These are phyloP conservation scores for Paraphoma sp. DNA, from an alignment of 2,329 filamentous ascomycete genomes.

Conservation along the genomic window DNA sequence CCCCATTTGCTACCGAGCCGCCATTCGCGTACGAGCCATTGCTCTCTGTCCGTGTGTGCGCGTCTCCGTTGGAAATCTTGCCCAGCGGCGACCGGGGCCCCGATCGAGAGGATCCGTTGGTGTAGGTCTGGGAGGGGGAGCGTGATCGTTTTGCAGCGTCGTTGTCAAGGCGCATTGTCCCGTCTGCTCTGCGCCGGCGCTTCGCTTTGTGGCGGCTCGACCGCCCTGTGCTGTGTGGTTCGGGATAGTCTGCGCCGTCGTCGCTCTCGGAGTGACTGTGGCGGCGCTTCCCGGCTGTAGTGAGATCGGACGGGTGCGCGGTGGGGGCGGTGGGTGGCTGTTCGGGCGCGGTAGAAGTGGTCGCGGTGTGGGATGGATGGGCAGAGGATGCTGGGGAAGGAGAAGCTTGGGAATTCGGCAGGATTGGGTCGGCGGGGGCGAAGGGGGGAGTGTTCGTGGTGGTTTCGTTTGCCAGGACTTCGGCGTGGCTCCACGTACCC, in stretches of 20 bases:
- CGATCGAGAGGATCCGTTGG: conserved; percentile 49
- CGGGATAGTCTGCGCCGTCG: conserved; percentile 24
- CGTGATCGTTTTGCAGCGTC: conserved; percentile 49
- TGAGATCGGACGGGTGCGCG: conserved; percentile 18
- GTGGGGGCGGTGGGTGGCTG: conserved; percentile 21
- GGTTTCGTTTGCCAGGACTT: conserved; percentile 76
- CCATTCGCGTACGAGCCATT: conserved; percentile 56
- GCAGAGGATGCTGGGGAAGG: conserved; percentile 49
- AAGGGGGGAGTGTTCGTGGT: conserved; percentile 64
- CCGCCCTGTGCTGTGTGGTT: conserved; percentile 33
- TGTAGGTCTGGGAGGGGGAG: conserved; percentile 45
- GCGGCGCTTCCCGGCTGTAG: conserved; percentile 39
- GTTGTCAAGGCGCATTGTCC: conserved; percentile 53
- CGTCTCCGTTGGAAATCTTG: conserved; percentile 51
- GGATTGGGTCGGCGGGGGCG: conserved; percentile 72
- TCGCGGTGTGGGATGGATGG: conserved; percentile 32
- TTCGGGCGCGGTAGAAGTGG: conserved; percentile 18
- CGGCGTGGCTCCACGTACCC: conserved; percentile 36
- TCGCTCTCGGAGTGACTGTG: conserved; percentile 41
- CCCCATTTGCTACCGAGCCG: conserved; percentile 38
- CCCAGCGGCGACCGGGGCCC: conserved; percentile 40
- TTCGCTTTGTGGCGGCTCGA: conserved; percentile 48
- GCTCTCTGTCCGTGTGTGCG: conserved; percentile 47
- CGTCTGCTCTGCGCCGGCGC: conserved; percentile 51
- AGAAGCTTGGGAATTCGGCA: conserved; percentile 60